These are phyloP conservation scores for Hyaloperonospora brassicae DNA, from an alignment of 352 stramenopile genomes.

Conservation along the genomic window DNA sequence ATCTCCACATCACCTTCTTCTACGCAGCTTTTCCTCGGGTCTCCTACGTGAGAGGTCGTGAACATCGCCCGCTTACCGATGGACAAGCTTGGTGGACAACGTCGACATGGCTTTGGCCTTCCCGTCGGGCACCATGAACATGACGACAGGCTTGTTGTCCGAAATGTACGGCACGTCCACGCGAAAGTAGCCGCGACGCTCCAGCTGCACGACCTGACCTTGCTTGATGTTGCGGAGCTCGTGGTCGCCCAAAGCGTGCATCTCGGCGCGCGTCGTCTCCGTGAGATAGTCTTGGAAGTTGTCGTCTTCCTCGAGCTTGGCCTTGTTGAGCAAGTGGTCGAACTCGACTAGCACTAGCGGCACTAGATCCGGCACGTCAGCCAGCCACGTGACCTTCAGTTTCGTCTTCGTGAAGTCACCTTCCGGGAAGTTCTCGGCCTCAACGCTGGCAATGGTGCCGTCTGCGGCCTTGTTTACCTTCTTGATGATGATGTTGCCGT, in stretches of 20 bases:
- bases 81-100: constrained; percentile 78
- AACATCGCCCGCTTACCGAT: constrained; percentile 40
- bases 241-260: constrained; percentile 91
- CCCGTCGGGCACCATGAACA: constrained; percentile 99
- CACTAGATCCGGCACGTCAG: constrained; percentile 83
- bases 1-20: constrained; percentile 7
- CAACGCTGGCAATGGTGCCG: constrained; percentile 48
- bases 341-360: constrained; percentile 94
- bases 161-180: constrained; percentile 79
- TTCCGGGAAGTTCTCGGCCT: constrained; percentile 68
- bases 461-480: constrained; percentile 57
- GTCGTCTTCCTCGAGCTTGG: constrained; percentile 97
- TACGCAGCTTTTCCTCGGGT: constrained; percentile 5
- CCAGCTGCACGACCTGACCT: constrained; percentile 96
- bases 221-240: constrained; percentile 91
- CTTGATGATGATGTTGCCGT: constrained; percentile 88
- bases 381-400: constrained; percentile 95
- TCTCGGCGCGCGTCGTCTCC: constrained; percentile 90
- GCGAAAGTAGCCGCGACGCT: constrained; percentile 97
- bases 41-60: constrained; percentile 4
- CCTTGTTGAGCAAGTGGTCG: constrained; percentile 97
- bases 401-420: constrained; percentile 93
- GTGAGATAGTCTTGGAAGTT: constrained; percentile 97
- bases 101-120: constrained; percentile 89
- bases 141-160: constrained; percentile 85